Conservation (phyloP, 1,284 basidiomycete species). For the Tilletia caries region DNA sequence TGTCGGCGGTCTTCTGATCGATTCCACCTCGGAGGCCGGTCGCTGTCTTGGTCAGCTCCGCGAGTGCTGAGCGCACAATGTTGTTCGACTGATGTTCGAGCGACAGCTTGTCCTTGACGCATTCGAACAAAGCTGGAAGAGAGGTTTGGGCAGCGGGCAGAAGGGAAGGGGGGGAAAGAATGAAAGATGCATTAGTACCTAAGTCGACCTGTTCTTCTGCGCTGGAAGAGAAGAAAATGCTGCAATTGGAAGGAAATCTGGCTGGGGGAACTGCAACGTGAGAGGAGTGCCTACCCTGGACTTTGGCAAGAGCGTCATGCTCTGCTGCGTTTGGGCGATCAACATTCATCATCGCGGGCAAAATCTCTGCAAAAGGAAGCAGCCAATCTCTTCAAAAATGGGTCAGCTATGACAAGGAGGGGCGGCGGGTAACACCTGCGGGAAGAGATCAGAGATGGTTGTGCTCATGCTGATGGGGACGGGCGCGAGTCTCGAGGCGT, state of each 20-base stretch:
- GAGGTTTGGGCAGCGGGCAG: no score
- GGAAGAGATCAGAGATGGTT: background rate
- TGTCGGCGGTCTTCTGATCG: background rate
- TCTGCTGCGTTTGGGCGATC: background rate
- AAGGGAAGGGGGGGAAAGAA: no score
- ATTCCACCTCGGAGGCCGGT: background rate
- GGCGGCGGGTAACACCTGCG: no score
- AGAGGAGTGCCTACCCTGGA: conserved; percentile 1
- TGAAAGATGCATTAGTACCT: no score
- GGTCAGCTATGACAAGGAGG: no score
- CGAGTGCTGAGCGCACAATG: background rate
- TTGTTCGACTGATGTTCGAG: background rate
- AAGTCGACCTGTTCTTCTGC: no score
- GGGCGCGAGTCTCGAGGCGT: background rate
- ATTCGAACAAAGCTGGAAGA: background rate
- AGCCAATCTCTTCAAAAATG: no score
- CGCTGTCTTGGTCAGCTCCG: background rate
- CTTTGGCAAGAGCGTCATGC: background rate
- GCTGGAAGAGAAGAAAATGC: no score
- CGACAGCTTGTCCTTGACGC: background rate
- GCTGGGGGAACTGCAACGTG: background rate
- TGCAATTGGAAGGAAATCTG: no score
- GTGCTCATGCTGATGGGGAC: background rate
- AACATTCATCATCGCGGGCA: no score
- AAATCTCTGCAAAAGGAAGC: no score